Evolutionary conservation across 2,329 filamentous ascomycete genomes (phyloP).

Genomic region (Elsinoe fawcettii): DNA sequence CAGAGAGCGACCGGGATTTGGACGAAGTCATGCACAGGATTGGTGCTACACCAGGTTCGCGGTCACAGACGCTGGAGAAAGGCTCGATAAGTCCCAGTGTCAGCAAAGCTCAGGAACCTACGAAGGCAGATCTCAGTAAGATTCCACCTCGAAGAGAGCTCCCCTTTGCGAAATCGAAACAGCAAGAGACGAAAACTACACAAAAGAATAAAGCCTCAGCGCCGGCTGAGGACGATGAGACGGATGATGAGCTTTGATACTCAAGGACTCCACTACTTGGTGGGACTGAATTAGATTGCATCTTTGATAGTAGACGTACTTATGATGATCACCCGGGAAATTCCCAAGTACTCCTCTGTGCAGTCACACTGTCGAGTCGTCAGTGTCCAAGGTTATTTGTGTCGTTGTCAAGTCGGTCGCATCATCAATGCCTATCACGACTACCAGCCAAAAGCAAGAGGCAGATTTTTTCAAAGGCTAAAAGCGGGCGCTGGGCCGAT

Average conservation of each 20-base stretch:
- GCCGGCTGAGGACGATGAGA: constrained; percentile 25
- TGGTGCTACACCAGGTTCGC: constrained; percentile 5
- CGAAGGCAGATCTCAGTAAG: constrained; percentile 18
- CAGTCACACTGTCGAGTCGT: no score
- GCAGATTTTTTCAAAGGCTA: not conserved
- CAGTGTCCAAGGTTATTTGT: no score
- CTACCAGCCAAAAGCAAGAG: no score
- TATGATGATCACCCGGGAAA: not conserved
- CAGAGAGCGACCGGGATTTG: constrained; percentile 23
- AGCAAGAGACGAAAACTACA: not conserved
- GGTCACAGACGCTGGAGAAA: not conserved
- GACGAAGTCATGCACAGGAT: constrained; percentile 23
- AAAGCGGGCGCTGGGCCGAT: not conserved
- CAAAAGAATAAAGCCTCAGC: not conserved
- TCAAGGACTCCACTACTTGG: not conserved
- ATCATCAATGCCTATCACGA: no score
- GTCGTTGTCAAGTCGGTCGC: no score
- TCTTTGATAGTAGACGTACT: not conserved
- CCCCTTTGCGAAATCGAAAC: constrained; percentile 36
- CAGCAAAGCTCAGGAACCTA: not conserved
- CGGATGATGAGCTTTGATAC: constrained; percentile 28
- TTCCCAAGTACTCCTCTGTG: no score
- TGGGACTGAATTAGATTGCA: not conserved
- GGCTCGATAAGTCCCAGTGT: constrained; percentile 14
- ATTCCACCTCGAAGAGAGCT: constrained; percentile 36